phyloP scores from a whole-genome alignment of 768 basidiomycete species.

The Xerocomus spinulosus region DNA sequence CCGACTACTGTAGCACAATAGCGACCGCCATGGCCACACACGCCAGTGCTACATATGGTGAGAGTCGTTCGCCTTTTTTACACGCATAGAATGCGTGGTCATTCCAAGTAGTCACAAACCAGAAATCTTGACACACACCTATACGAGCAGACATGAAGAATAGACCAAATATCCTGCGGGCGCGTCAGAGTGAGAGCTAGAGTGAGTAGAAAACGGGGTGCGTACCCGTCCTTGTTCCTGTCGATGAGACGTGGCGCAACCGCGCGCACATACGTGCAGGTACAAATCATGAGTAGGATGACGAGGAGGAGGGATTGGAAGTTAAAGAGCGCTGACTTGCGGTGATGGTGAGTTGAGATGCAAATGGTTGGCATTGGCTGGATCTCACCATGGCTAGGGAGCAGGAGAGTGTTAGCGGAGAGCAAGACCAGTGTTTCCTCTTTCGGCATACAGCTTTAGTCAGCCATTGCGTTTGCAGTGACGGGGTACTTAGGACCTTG shows the following conservation, averaged over 20 bases:
- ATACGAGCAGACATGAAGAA: conserved; percentile 96
- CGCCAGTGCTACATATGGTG: conserved; percentile 92
- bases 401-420: no score
- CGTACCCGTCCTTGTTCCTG: conserved; percentile 90
- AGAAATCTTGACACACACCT: no score
- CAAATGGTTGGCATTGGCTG: not conserved
- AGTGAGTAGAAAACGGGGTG: not conserved
- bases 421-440: not conserved
- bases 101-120: no score
- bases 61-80: conserved; percentile 79
- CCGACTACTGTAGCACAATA: conserved; percentile 44
- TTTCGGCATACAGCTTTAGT: not conserved
- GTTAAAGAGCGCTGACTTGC: conserved; percentile 94
- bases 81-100: not conserved
- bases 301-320: conserved; percentile 94
- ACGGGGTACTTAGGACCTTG: no score
- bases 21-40: conserved; percentile 90
- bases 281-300: conserved; percentile 91
- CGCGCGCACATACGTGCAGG: conserved; percentile 91
- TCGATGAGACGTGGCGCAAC: conserved; percentile 89
- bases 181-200: conserved; percentile 1
- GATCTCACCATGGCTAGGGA: conserved; percentile 17
- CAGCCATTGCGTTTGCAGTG: no score
- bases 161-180: conserved; percentile 74
- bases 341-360: not conserved